A percentile compares a stretch with the other conserved stretches of the same genome.
phyloP scores from a whole-genome alignment of 23 red algal species.

The Gracilaria domingensis region DNA sequence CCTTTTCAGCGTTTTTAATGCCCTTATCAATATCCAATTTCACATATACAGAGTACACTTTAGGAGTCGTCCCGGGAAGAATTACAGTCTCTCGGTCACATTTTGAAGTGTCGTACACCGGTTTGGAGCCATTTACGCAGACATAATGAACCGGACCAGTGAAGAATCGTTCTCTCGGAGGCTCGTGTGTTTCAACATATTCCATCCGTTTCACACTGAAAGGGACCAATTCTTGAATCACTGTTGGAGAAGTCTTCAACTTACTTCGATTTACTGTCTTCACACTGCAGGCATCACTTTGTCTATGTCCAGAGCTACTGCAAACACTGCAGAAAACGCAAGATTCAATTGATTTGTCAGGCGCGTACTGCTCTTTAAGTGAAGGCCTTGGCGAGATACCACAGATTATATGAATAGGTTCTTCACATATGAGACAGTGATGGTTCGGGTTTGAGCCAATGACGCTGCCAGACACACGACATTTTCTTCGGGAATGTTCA shows the following conservation, averaged over 20 bases:
- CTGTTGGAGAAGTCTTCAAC: background rate
- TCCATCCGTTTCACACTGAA: background rate
- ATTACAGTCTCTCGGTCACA: background rate
- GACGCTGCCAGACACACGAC: background rate
- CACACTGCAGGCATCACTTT: background rate
- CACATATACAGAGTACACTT: background rate
- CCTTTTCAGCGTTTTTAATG: background rate
- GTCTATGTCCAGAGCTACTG: too few species aligned
- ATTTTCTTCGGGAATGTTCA: background rate
- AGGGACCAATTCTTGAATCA: background rate
- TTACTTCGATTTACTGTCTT: background rate
- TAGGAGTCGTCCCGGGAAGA: background rate
- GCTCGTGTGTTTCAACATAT: background rate
- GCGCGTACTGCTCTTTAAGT: background rate
- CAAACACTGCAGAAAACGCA: background rate
- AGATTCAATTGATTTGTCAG: background rate
- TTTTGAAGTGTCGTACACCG: background rate
- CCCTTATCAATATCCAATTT: background rate
- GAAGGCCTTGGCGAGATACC: background rate
- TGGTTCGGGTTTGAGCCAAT: background rate
- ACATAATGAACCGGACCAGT: background rate
- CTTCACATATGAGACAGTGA: background rate
- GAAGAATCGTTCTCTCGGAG: background rate
- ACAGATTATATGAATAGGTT: background rate
- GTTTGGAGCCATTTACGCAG: background rate